Conservation (phyloP, 108 stramenopile genomes). For the Conticribra guillardii region DNA sequence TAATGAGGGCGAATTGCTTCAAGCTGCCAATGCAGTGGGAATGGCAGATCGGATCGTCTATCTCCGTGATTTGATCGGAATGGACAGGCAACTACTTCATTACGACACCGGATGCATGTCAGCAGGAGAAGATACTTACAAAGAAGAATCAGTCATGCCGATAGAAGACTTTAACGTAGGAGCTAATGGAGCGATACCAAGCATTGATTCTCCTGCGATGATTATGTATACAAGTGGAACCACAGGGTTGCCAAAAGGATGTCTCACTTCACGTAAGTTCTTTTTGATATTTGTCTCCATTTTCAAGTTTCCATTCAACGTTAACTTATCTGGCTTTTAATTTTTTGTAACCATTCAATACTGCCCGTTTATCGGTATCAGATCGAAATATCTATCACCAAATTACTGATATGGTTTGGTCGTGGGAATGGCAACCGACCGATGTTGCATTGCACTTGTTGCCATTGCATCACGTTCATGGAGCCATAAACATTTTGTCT, state of each 20-base stretch:
- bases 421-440: constrained; percentile 54
- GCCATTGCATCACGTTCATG: constrained; percentile 60
- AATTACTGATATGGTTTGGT: constrained; percentile 45
- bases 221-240: constrained; percentile 23
- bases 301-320: not conserved
- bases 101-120: not conserved
- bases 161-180: constrained; percentile 13
- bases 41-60: constrained; percentile 51
- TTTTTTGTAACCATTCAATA: too few relatives aligned
- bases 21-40: constrained; percentile 45
- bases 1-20: constrained; percentile 32
- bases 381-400: constrained; percentile 42
- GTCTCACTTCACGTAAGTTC: constrained; percentile 15
- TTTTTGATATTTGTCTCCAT: not conserved
- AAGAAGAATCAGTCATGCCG: not conserved
- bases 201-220: constrained; percentile 26
- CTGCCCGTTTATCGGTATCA: too few relatives aligned
- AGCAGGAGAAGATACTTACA: constrained; percentile 12
- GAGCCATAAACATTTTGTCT: constrained; percentile 47
- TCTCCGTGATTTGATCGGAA: constrained; percentile 14
- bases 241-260: constrained; percentile 31
- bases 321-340: too few relatives aligned
- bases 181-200: constrained; percentile 15
- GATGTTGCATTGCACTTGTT: constrained; percentile 51
- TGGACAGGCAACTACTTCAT: not conserved